Percentiles rank a stretch among this genome's conserved stretches.
Evolutionary conservation across 148 eudicot species (phyloP).

Genomic region (Chenopodium quinoa): DNA sequence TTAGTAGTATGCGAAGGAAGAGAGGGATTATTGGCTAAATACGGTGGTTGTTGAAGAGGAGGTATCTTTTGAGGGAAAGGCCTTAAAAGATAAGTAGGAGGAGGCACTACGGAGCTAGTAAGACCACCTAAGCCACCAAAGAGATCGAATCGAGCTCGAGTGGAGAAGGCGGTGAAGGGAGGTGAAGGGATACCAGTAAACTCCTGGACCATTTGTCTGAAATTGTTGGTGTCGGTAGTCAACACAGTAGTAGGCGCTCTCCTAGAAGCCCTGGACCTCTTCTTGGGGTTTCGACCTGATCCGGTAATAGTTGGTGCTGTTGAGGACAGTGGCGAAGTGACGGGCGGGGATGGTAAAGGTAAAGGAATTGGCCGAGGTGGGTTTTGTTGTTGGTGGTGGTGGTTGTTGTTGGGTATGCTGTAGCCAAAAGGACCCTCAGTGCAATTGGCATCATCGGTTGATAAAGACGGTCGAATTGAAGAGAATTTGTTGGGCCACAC

Average conservation of each 20-base stretch:
- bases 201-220: slow-evolving; percentile 90
- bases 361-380: neutral
- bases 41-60: slow-evolving; percentile 15
- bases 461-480: slow-evolving; percentile 16
- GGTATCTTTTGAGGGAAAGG: slow-evolving; percentile 56
- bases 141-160: slow-evolving; percentile 45
- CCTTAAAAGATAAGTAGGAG: slow-evolving; percentile 42
- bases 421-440: neutral
- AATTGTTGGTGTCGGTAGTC: slow-evolving; percentile 73
- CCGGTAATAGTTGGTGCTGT: slow-evolving; percentile 11
- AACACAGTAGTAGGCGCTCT: slow-evolving; percentile 83
- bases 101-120: neutral
- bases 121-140: slow-evolving; percentile 26
- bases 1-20: neutral
- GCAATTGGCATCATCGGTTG: slow-evolving; percentile 28
- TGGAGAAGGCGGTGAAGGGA: slow-evolving; percentile 52
- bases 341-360: neutral
- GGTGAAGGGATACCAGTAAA: slow-evolving; percentile 79
- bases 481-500: slow-evolving; percentile 39
- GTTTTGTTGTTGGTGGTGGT: neutral
- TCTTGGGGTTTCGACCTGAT: slow-evolving; percentile 55
- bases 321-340: slow-evolving; percentile 3
- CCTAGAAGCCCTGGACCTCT: slow-evolving; percentile 68
- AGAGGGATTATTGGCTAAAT: neutral
- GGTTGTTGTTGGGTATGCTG: slow-evolving; percentile 6